A percentile compares a stretch with the other conserved stretches of the same genome.
These are phyloP conservation scores for Davidsoniella virescens DNA, from an alignment of 2,329 filamentous ascomycete species.

Conservation along the genomic window DNA sequence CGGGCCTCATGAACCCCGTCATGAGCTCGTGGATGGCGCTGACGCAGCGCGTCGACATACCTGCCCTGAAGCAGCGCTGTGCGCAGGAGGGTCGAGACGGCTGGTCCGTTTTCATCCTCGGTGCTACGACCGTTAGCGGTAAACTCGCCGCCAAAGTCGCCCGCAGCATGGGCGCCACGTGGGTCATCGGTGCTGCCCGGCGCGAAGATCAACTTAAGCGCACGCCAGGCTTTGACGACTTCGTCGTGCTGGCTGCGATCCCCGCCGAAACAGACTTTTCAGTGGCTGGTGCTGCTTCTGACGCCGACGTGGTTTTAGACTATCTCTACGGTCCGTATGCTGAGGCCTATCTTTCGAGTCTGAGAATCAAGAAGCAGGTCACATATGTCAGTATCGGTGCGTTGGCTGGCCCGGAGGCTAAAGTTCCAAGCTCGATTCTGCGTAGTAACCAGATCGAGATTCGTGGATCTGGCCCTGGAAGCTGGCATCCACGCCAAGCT, in stretches of 20 bases:
- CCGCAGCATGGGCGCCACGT: slow-evolving; percentile 30
- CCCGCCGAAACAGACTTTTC: background rate
- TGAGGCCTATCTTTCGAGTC: slow-evolving; percentile 24
- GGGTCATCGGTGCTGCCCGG: slow-evolving; percentile 35
- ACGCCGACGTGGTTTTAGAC: slow-evolving; percentile 35
- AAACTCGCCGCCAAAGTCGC: slow-evolving; percentile 32
- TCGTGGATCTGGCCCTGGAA: slow-evolving; percentile 29
- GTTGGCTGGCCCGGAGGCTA: slow-evolving; percentile 23
- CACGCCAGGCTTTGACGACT: slow-evolving; percentile 17
- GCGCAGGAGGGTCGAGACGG: slow-evolving; percentile 14
- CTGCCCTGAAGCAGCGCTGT: background rate
- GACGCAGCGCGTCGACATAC: slow-evolving; percentile 23
- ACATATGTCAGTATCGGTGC: slow-evolving; percentile 38
- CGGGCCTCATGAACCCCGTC: slow-evolving; percentile 36
- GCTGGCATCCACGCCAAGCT: slow-evolving; percentile 22
- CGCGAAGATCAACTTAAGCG: background rate
- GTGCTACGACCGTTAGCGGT: slow-evolving; percentile 36
- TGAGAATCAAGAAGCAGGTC: slow-evolving; percentile 26
- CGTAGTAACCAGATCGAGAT: slow-evolving; percentile 33
- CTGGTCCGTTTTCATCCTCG: slow-evolving; percentile 35
- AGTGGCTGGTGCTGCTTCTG: slow-evolving; percentile 22
- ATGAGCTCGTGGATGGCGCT: slow-evolving; percentile 43
- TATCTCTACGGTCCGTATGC: slow-evolving; percentile 37
- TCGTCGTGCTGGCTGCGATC: background rate
- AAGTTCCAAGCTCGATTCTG: slow-evolving; percentile 27